A percentile compares a stretch with the other conserved stretches of the same genome.
Evolutionary conservation across 2,329 filamentous ascomycete genomes (phyloP).

Genomic region (Tolypocladium endophyticum): DNA sequence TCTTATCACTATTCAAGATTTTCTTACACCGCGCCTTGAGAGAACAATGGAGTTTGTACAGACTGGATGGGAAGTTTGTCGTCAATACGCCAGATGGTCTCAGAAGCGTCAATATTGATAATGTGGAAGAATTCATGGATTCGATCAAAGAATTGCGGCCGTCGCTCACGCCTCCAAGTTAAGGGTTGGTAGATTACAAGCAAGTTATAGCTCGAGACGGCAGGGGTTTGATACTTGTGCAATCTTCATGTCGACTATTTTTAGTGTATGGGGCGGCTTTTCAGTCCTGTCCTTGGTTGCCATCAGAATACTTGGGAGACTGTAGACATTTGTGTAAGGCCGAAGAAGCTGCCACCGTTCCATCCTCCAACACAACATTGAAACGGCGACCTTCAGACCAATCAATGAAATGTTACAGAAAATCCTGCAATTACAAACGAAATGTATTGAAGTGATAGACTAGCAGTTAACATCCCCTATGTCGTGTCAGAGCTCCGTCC

Average conservation of each 20-base stretch:
- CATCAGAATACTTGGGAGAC: background rate
- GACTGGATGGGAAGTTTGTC: background rate
- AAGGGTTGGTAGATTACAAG: too few species aligned
- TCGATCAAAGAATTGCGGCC: background rate
- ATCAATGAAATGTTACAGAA: too few species aligned
- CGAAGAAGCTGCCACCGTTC: background rate
- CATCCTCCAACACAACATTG: too few species aligned
- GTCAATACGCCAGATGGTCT: background rate
- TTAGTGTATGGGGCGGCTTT: background rate
- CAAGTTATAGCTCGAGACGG: background rate
- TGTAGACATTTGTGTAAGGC: background rate
- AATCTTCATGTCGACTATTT: too few species aligned
- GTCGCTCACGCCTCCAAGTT: background rate
- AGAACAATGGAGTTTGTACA: background rate
- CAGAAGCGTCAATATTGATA: background rate
- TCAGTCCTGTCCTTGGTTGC: background rate
- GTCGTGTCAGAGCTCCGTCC: constrained; percentile 1
- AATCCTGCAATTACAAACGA: constrained; percentile 2
- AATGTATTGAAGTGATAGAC: constrained; percentile 9
- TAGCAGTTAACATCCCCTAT: constrained; percentile 6
- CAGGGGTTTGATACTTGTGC: too few species aligned
- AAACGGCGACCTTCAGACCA: too few species aligned
- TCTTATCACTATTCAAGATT: background rate
- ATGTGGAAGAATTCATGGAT: background rate
- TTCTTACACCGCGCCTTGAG: background rate